phyloP scores from a whole-genome alignment of 2,329 filamentous ascomycete genomes.

The Phialocephala sp. region DNA sequence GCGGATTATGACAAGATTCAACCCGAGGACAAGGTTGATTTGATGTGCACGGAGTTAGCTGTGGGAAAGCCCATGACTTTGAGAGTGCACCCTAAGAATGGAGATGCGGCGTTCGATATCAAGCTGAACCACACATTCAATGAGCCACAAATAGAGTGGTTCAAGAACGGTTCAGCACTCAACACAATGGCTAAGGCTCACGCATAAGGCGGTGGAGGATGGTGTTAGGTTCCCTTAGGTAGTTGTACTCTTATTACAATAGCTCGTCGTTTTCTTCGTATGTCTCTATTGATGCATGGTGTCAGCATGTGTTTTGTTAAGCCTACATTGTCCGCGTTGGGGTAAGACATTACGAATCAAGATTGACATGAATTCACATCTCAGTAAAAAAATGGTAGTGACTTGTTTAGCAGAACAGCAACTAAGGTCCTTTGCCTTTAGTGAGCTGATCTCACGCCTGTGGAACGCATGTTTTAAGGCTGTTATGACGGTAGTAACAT shows the following conservation, averaged over 20 bases:
- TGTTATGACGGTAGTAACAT: not conserved
- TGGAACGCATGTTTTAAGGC: not conserved
- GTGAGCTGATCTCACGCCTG: not conserved
- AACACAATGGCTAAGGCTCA: constrained; percentile 93
- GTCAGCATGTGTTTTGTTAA: not conserved
- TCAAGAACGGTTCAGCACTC: constrained; percentile 95
- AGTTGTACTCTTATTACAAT: constrained; percentile 17
- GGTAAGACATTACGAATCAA: not conserved
- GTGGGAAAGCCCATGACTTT: constrained; percentile 94
- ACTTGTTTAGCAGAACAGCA: too few species aligned
- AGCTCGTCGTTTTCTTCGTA: constrained; percentile 4
- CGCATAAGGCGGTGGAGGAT: constrained; percentile 23
- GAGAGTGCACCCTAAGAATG: constrained; percentile 89
- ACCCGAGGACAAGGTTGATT: constrained; percentile 88
- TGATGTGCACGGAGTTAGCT: constrained; percentile 85
- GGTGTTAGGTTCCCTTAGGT: constrained; percentile 27
- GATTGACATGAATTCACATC: constrained; percentile 4
- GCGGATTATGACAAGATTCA: constrained; percentile 98
- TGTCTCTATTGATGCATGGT: not conserved
- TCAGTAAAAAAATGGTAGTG: not conserved
- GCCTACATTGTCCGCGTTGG: not conserved
- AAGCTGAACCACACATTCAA: constrained; percentile 97
- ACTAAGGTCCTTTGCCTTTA: too few species aligned
- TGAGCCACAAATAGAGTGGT: constrained; percentile 97
- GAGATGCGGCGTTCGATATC: constrained; percentile 76